phyloP scores from a whole-genome alignment of 2,329 filamentous ascomycete species.

The Pseudocercospora pini-densiflorae region DNA sequence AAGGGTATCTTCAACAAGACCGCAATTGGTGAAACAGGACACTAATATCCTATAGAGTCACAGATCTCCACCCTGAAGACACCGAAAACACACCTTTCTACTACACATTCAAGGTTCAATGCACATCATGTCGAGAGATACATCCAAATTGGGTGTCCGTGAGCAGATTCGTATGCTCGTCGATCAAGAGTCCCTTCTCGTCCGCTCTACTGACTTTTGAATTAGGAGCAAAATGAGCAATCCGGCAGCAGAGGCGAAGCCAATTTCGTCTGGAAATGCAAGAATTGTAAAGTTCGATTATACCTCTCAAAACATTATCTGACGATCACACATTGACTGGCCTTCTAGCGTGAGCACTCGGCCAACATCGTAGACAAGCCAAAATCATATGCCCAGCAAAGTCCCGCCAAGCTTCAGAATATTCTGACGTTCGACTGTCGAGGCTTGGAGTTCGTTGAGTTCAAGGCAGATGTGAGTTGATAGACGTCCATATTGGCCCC shows the following conservation, averaged over 20 bases:
- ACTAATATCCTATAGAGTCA: constrained; percentile 67
- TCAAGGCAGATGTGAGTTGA: constrained; percentile 77
- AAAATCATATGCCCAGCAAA: constrained; percentile 69
- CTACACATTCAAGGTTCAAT: constrained; percentile 98
- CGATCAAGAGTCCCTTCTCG: not conserved
- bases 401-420: constrained; percentile 75
- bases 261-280: constrained; percentile 99
- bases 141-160: constrained; percentile 87
- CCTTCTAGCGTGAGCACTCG: constrained; percentile 74
- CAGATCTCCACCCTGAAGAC: constrained; percentile 83
- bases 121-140: constrained; percentile 92
- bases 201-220: not conserved
- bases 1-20: constrained; percentile 58
- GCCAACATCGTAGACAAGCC: constrained; percentile 81
- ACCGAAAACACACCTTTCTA: constrained; percentile 82
- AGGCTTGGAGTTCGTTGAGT: constrained; percentile 88
- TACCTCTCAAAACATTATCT: not conserved
- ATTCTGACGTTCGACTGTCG: constrained; percentile 93
- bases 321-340: constrained; percentile 4
- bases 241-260: constrained; percentile 93
- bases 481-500: no score
- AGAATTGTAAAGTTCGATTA: constrained; percentile 82
- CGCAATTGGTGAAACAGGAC: not conserved
- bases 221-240: constrained; percentile 84
- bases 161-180: constrained; percentile 77